A percentile compares a stretch with the other conserved stretches of the same genome.
These are phyloP conservation scores for Voacanga thouarsii DNA, from an alignment of 257 asterid species.

Conservation along the genomic window DNA sequence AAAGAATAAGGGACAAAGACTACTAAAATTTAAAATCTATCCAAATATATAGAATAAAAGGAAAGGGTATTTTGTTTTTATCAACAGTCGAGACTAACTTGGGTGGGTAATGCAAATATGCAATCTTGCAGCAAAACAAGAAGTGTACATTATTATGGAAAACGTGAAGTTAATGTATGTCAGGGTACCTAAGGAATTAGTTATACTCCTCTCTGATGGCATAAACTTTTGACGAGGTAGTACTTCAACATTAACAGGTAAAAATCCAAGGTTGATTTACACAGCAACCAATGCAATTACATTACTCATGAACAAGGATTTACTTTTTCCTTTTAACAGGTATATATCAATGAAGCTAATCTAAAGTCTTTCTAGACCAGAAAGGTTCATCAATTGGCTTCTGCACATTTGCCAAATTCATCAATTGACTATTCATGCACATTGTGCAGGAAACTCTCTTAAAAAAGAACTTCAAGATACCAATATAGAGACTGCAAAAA, in stretches of 20 bases:
- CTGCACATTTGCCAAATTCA: neutral
- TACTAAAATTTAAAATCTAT: neutral
- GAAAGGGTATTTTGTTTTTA: neutral
- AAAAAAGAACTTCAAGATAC: neutral
- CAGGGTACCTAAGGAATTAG: neutral
- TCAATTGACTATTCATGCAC: neutral
- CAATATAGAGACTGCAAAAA: neutral
- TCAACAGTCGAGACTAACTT: neutral
- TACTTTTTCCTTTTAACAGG: neutral
- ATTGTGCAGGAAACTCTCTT: neutral
- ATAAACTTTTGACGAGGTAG: neutral
- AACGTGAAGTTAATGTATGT: neutral
- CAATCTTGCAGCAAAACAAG: neutral
- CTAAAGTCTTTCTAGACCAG: neutral
- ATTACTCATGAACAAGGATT: neutral
- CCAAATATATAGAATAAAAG: neutral
- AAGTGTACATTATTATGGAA: neutral
- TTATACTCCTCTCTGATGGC: neutral
- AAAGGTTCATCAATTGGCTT: neutral
- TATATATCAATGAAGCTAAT: neutral
- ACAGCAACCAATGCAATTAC: too few species aligned
- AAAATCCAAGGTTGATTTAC: neutral
- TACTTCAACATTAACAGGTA: neutral
- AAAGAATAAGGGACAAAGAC: too few species aligned
- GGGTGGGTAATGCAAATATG: neutral